Evolutionary conservation across 208 protist species (phyloP).

Genomic region (Crithidia thermophila): DNA sequence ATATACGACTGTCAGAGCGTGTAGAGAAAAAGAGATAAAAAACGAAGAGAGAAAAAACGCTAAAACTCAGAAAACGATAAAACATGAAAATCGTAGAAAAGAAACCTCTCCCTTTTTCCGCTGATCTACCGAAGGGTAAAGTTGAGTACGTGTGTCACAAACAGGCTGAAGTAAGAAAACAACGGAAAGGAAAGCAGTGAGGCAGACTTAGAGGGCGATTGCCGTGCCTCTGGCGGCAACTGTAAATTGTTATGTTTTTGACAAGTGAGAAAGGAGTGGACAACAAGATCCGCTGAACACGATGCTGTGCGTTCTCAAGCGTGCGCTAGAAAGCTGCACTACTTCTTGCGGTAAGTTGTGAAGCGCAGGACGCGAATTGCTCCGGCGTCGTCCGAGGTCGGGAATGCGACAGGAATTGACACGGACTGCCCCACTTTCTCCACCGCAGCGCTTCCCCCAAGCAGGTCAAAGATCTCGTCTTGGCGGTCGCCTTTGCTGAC

Average conservation of each 20-base stretch:
- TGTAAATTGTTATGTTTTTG: too few species aligned
- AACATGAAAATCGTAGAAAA: neutral
- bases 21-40: neutral
- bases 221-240: too few species aligned
- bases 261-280: neutral
- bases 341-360: slow-evolving; percentile 73
- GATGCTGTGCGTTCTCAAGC: too few species aligned
- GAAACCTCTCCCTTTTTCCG: neutral
- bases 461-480: slow-evolving; percentile 61
- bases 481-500: slow-evolving; percentile 35
- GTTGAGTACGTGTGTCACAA: too few species aligned
- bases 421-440: slow-evolving; percentile 63
- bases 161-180: too few species aligned
- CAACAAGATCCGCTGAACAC: too few species aligned
- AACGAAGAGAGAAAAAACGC: neutral
- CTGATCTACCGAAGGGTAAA: too few species aligned
- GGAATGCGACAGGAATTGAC: slow-evolving; percentile 68
- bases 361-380: slow-evolving; percentile 56
- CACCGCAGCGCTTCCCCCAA: slow-evolving; percentile 57
- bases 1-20: too few species aligned
- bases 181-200: too few species aligned
- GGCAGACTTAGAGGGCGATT: too few species aligned
- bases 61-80: neutral
- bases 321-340: neutral
- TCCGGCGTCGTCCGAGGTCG: slow-evolving; percentile 38